Base-by-base conservation (phyloP, 768 basidiomycete species). In the Russula sp. region DNA sequence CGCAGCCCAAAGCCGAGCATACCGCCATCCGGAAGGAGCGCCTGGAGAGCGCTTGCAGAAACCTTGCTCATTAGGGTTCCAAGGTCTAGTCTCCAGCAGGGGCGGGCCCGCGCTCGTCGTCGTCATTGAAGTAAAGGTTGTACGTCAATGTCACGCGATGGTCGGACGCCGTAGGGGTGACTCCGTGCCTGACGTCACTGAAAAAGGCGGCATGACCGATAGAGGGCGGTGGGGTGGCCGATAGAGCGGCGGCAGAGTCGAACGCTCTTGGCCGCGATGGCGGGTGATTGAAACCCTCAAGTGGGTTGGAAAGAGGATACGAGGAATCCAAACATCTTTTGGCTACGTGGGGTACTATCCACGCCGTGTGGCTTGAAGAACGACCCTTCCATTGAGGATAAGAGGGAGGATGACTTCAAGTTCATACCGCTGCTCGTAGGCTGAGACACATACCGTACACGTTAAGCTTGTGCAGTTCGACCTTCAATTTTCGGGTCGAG, bases 311-410 rank as follows among this genome's bases (percentile, higher is more conserved):
- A n/a, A n/a, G n/a, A n/a, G n/a, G n/a, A n/a, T n/a, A n/a, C n/a
- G n/a, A n/a, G n/a, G n/a, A n/a, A n/a, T n/a, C n/a, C n/a, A n/a
- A n/a, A n/a, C n/a, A n/a, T n/a, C n/a, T n/a, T n/a, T n/a, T n/a
- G n/a, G n/a, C n/a, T n/a, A n/a, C n/a, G n/a, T n/a, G 80, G 81
- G 0, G 82, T 30, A 30, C 28, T 30, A 62, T 83, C 83, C 48
- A 78, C 74, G 67, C 82, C 74, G 67, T 83, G 83, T 1, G 78
- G 46, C 66, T 81, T 81, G 75, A 83, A 84, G 69, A 81, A 83
- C 0, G 76, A 76, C 11, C 74, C 81, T 52, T 75, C 68, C 1
- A 74, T 80, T 80, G 56, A 16, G 18, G 1, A 18, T 2, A 1
- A 11, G 10, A n/a, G 44, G n/a, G n/a, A 46, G 44, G 42, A n/a